These are phyloP conservation scores for Incumbomyces delicatus DNA, from an alignment of 2,329 filamentous ascomycete species.

Conservation along the genomic window DNA sequence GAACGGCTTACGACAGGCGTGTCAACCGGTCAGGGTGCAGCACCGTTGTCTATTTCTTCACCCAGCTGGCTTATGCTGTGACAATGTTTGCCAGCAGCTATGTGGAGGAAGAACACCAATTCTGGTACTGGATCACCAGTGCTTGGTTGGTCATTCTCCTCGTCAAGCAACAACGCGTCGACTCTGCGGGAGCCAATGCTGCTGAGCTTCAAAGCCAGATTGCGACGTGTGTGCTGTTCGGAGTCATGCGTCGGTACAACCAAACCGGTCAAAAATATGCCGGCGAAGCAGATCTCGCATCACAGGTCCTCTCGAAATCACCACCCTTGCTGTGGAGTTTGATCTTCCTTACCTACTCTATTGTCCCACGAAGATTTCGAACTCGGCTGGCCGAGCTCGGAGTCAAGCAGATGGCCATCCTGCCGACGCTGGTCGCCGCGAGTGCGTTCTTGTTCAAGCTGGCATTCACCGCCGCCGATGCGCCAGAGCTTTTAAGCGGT, in stretches of 20 bases:
- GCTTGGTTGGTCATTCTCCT: slow-evolving; percentile 41
- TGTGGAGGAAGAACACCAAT: slow-evolving; percentile 96
- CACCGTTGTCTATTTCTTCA: slow-evolving; percentile 35
- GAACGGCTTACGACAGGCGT: background rate
- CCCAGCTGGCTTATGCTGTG: slow-evolving; percentile 56
- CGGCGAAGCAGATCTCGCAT: slow-evolving; percentile 79
- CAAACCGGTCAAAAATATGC: slow-evolving; percentile 95
- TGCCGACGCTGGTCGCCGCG: slow-evolving; percentile 31
- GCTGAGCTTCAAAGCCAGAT: background rate
- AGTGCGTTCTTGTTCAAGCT: slow-evolving; percentile 76
- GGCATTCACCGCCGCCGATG: slow-evolving; percentile 76
- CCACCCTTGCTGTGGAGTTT: slow-evolving; percentile 64
- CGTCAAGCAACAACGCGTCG: slow-evolving; percentile 24
- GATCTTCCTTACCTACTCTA: slow-evolving; percentile 58
- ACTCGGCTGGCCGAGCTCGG: slow-evolving; percentile 17
- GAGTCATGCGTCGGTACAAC: slow-evolving; percentile 74
- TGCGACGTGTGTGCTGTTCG: slow-evolving; percentile 48
- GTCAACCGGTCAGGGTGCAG: slow-evolving; percentile 7
- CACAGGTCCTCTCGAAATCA: slow-evolving; percentile 55
- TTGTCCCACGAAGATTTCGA: slow-evolving; percentile 42
- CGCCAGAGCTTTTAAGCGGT: slow-evolving; percentile 61
- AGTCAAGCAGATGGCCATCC: slow-evolving; percentile 14
- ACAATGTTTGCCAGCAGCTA: slow-evolving; percentile 99
- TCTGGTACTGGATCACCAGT: slow-evolving; percentile 82
- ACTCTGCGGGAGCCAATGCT: background rate